Conservation (phyloP, 176 grass and related monocot genomes). For the Musa acuminata region DNA sequence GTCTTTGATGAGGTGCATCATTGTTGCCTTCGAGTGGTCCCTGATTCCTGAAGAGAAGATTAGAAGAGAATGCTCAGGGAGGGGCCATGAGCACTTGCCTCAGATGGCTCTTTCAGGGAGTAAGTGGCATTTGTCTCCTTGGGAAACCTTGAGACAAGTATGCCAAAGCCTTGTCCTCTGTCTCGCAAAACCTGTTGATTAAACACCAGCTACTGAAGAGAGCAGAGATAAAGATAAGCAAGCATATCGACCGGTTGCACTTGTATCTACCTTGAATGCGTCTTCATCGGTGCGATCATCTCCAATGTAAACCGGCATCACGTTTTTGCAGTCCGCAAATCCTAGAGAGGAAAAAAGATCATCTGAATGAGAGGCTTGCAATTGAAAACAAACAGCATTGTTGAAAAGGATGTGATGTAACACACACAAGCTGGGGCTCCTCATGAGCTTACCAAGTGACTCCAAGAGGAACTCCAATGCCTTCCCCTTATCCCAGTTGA, state of each 20-base stretch:
- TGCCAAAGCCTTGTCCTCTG: slow-evolving; percentile 58
- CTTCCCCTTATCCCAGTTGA: slow-evolving; percentile 98
- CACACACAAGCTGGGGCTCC: background rate
- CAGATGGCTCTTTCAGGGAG: slow-evolving; percentile 63
- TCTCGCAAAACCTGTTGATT: slow-evolving; percentile 37
- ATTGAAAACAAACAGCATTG: too few relatives aligned
- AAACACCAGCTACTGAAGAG: background rate
- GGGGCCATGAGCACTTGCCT: slow-evolving; percentile 26
- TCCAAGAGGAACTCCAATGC: slow-evolving; percentile 91
- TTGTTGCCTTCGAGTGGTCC: too few relatives aligned
- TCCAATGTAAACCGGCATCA: slow-evolving; percentile 77
- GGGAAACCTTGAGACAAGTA: slow-evolving; percentile 71
- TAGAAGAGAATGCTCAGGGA: background rate
- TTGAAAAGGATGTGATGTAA: background rate
- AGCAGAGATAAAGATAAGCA: background rate
- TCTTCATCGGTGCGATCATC: slow-evolving; percentile 97
- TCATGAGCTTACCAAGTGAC: slow-evolving; percentile 43
- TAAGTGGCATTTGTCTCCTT: slow-evolving; percentile 76
- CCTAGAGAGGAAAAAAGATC: slow-evolving; percentile 18
- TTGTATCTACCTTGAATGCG: slow-evolving; percentile 53
- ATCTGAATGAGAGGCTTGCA: background rate
- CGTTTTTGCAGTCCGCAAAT: slow-evolving; percentile 44
- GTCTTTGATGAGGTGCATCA: too few relatives aligned
- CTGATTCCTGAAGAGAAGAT: too few relatives aligned
- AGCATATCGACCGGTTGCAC: background rate